phyloP scores from a whole-genome alignment of 2,329 filamentous ascomycete species.

The Apiospora koreana region DNA sequence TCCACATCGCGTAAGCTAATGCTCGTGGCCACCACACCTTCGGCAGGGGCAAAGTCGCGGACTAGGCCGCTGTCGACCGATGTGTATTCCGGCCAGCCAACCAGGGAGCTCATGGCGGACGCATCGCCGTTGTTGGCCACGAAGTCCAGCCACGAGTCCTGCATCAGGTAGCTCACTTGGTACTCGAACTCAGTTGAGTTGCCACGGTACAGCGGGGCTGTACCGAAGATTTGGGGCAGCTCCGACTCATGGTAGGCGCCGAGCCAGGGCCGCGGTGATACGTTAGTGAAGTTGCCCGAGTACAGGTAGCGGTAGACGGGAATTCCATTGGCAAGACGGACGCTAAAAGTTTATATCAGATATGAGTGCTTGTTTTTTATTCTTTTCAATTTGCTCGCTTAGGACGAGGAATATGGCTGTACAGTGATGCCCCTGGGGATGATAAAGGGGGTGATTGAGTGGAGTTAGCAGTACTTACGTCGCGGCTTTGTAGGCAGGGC shows the following conservation, averaged over 20 bases:
- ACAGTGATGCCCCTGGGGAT: not conserved
- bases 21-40: slow-evolving; percentile 6
- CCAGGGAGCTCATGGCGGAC: slow-evolving; percentile 1
- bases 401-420: too few species aligned
- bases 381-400: too few species aligned
- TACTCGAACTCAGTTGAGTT: slow-evolving; percentile 15
- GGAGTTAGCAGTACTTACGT: slow-evolving; percentile 21
- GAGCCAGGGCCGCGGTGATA: slow-evolving; percentile 14
- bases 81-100: slow-evolving; percentile 13
- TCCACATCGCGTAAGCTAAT: slow-evolving; percentile 3
- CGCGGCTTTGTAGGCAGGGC: slow-evolving; percentile 20
- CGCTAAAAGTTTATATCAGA: slow-evolving; percentile 17
- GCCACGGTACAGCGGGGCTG: slow-evolving; percentile 12
- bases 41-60: slow-evolving; percentile 11
- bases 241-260: slow-evolving; percentile 18
- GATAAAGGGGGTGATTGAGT: slow-evolving; percentile 5
- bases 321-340: slow-evolving; percentile 22
- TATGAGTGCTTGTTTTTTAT: not conserved
- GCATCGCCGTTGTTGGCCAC: slow-evolving; percentile 5
- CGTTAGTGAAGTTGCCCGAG: slow-evolving; percentile 29
- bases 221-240: slow-evolving; percentile 16
- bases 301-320: slow-evolving; percentile 42
- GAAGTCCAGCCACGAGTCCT: slow-evolving; percentile 16
- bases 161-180: slow-evolving; percentile 12
- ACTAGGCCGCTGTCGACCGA: slow-evolving; percentile 1